Evolutionary conservation across 2,329 filamentous ascomycete genomes (phyloP).

Genomic region (Lecanicillium sp.): DNA sequence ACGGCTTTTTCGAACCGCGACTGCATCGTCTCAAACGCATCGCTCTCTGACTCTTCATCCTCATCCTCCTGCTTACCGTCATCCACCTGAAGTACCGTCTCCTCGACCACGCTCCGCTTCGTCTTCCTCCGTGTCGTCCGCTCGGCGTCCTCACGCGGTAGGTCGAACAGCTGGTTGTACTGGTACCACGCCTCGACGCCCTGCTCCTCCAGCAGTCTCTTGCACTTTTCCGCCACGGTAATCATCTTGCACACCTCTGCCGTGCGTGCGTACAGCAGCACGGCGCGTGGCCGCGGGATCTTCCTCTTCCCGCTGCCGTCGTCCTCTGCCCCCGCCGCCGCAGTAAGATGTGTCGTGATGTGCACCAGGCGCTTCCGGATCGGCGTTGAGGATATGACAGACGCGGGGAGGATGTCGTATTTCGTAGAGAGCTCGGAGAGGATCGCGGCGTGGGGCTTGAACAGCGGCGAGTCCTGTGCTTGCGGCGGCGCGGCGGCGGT

Average conservation of each 20-base stretch:
- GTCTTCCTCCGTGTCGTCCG: conserved; percentile 26
- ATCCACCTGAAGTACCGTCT: conserved; percentile 33
- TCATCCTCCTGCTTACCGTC: conserved; percentile 18
- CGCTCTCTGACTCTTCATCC: conserved; percentile 27
- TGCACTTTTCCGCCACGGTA: conserved; percentile 60
- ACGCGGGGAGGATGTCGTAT: conserved; percentile 46
- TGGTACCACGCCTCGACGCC: conserved; percentile 44
- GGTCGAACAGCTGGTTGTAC: conserved; percentile 52
- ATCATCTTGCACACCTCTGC: conserved; percentile 58
- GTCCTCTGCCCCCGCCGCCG: conserved; percentile 20
- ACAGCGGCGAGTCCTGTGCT: conserved; percentile 8
- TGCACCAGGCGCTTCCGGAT: conserved; percentile 50
- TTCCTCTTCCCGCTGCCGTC: neutral
- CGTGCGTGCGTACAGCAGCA: conserved; percentile 47
- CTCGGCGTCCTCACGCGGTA: conserved; percentile 27
- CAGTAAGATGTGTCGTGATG: conserved; percentile 39
- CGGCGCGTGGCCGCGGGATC: conserved; percentile 27
- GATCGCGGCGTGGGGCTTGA: conserved; percentile 14
- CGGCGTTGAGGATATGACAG: conserved; percentile 53
- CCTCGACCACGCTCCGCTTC: conserved; percentile 33
- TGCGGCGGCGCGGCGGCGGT: neutral
- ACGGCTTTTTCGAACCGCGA: conserved; percentile 51
- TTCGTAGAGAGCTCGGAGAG: conserved; percentile 36
- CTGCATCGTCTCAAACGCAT: conserved; percentile 52
- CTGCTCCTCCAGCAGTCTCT: conserved; percentile 45